A percentile compares a stretch with the other conserved stretches of the same genome.
These are phyloP conservation scores for Debaryomycetaceae sp. DNA, from an alignment of 1,139 yeast species.

Conservation along the genomic window DNA sequence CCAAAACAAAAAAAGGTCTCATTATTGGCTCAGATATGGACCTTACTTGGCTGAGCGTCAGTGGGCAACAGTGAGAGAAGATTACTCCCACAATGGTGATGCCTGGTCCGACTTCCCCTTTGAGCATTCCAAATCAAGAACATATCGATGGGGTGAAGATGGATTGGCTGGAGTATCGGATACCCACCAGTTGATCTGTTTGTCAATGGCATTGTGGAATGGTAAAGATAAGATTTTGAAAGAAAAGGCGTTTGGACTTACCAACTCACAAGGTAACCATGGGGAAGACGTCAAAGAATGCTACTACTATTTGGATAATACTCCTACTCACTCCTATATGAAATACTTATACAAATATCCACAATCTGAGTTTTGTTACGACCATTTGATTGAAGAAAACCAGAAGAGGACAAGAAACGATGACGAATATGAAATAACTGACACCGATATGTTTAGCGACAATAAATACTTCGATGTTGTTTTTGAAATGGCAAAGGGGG, in stretches of 20 bases:
- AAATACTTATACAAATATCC: constrained; percentile 92
- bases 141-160: constrained; percentile 96
- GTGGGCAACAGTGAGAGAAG: constrained; percentile 95
- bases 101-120: constrained; percentile 94
- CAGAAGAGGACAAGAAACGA: constrained; percentile 62
- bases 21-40: constrained; percentile 90
- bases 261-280: constrained; percentile 93
- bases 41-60: constrained; percentile 88
- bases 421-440: constrained; percentile 68
- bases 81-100: constrained; percentile 81
- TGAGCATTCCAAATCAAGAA: constrained; percentile 79
- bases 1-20: constrained; percentile 53
- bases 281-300: constrained; percentile 92
- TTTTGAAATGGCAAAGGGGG: constrained; percentile 88
- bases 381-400: constrained; percentile 69
- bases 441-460: constrained; percentile 74
- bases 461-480: constrained; percentile 86
- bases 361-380: constrained; percentile 78
- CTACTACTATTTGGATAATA: constrained; percentile 82
- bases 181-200: constrained; percentile 73
- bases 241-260: constrained; percentile 84
- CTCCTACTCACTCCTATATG: constrained; percentile 93
- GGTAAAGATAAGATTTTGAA: constrained; percentile 83
- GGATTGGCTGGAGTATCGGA: constrained; percentile 93
- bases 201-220: constrained; percentile 88